A percentile compares a stretch with the other conserved stretches of the same genome.
These are phyloP conservation scores for Rhinocladiella similis DNA, from an alignment of 2,329 filamentous ascomycete species.

Conservation along the genomic window DNA sequence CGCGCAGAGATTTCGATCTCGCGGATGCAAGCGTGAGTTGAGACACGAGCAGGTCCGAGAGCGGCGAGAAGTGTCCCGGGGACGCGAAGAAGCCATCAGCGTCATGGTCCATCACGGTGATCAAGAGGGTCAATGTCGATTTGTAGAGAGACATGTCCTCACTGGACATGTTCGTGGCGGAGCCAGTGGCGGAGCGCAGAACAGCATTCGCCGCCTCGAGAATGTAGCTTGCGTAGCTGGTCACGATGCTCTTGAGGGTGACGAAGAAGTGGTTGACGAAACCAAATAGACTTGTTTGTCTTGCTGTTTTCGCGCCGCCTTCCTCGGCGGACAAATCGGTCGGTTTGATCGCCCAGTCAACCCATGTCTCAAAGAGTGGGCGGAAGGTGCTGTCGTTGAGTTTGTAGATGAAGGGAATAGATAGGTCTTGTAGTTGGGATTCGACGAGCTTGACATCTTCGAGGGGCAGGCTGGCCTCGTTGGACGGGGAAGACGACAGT, in stretches of 20 bases:
- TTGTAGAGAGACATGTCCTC: conserved; percentile 20
- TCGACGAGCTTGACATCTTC: conserved; percentile 61
- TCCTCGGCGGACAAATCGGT: conserved; percentile 3
- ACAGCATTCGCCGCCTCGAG: conserved; percentile 71
- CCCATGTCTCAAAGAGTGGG: conserved; percentile 81
- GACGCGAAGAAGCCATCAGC: conserved; percentile 40
- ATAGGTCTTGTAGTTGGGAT: conserved; percentile 64
- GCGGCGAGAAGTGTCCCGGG: conserved; percentile 76
- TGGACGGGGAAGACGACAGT: conserved; percentile 34
- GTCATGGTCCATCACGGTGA: conserved; percentile 24
- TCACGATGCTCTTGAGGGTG: conserved; percentile 71
- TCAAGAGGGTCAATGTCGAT: conserved; percentile 10
- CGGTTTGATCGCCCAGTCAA: conserved; percentile 70
- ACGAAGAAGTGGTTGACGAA: conserved; percentile 24
- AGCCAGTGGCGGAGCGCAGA: conserved; percentile 42
- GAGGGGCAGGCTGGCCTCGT: conserved; percentile 42
- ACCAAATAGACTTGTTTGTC: conserved; percentile 56
- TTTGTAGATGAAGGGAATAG: conserved; percentile 92
- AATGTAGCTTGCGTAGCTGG: conserved; percentile 83
- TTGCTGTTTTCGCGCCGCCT: conserved; percentile 55
- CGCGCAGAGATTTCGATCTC: conserved; percentile 54
- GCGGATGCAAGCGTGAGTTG: conserved; percentile 58
- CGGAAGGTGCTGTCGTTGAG: conserved; percentile 92
- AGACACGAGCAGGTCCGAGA: conserved; percentile 67
- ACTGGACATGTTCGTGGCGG: conserved; percentile 35